Conservation (phyloP, 2,329 filamentous ascomycete species). For the Xylariales sp. region DNA sequence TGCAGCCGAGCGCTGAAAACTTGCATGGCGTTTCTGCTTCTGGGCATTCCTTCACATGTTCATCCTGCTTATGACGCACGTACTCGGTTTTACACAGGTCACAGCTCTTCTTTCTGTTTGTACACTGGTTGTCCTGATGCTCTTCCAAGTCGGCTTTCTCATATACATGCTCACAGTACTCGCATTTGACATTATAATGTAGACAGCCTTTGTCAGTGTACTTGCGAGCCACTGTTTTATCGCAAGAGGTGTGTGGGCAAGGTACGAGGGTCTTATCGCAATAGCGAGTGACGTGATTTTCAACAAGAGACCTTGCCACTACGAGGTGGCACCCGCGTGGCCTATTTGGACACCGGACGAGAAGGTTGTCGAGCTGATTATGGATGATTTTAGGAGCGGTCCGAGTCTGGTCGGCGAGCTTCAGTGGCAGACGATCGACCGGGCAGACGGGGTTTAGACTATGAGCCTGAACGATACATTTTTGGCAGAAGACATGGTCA, state of each 20-base stretch:
- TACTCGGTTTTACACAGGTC: slow-evolving; percentile 60
- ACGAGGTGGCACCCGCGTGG: slow-evolving; percentile 62
- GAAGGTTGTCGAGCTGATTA: slow-evolving; percentile 70
- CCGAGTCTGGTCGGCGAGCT: slow-evolving; percentile 50
- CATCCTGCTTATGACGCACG: slow-evolving; percentile 57
- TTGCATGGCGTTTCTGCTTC: slow-evolving; percentile 57
- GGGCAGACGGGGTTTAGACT: slow-evolving; percentile 62
- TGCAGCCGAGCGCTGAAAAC: slow-evolving; percentile 63
- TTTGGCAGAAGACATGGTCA: slow-evolving; percentile 73
- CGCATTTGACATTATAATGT: slow-evolving; percentile 63
- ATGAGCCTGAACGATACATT: slow-evolving; percentile 63
- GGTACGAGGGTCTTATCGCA: slow-evolving; percentile 66
- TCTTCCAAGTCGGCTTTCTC: slow-evolving; percentile 60
- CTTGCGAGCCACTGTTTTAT: slow-evolving; percentile 63
- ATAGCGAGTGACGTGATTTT: slow-evolving; percentile 66
- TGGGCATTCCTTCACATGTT: slow-evolving; percentile 62
- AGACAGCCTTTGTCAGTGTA: slow-evolving; percentile 65
- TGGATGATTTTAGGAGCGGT: slow-evolving; percentile 61
- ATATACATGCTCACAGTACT: slow-evolving; percentile 64
- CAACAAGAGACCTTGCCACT: slow-evolving; percentile 64
- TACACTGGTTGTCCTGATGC: slow-evolving; percentile 58
- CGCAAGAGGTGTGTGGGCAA: slow-evolving; percentile 66
- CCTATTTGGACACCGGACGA: slow-evolving; percentile 68
- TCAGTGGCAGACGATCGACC: slow-evolving; percentile 63
- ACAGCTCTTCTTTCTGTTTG: slow-evolving; percentile 61